Evolutionary conservation across 441 rosid species (phyloP).

Genomic region (Erodium chrysanthum): DNA sequence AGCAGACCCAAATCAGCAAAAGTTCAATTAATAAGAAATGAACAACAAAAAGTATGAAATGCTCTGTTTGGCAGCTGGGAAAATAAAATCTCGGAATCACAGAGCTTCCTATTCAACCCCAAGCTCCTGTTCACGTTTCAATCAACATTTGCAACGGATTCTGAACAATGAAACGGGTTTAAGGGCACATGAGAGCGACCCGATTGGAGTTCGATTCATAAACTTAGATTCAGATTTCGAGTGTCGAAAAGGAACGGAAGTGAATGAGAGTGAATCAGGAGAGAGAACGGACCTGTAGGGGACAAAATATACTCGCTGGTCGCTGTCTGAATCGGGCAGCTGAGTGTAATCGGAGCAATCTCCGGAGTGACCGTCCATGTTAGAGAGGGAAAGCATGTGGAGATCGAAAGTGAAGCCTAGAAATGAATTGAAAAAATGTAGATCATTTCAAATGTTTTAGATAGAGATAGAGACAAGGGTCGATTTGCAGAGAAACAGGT

Average conservation of each 20-base stretch:
- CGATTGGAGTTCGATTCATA: slow-evolving; percentile 9
- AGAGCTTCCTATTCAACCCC: not conserved
- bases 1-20: slow-evolving; percentile 12
- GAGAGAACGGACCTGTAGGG: slow-evolving; percentile 48
- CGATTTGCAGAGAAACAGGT: slow-evolving; percentile 23
- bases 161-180: not conserved
- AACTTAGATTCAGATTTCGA: slow-evolving; percentile 16
- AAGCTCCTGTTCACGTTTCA: not conserved
- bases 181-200: not conserved
- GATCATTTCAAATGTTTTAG: slow-evolving; percentile 13
- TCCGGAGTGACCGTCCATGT: slow-evolving; percentile 36
- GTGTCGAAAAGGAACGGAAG: slow-evolving; percentile 7
- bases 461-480: slow-evolving; percentile 12
- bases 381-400: not conserved
- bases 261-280: not conserved
- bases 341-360: slow-evolving; percentile 47
- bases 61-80: not conserved
- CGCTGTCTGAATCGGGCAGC: slow-evolving; percentile 46
- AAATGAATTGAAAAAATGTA: slow-evolving; percentile 20
- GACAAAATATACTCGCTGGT: slow-evolving; percentile 87
- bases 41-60: not conserved
- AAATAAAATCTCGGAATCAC: not conserved
- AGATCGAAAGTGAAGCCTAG: too few species aligned
- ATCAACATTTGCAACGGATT: not conserved
- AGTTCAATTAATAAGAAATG: not conserved